phyloP scores from a whole-genome alignment of 441 rosid species.

The California macrophylla region DNA sequence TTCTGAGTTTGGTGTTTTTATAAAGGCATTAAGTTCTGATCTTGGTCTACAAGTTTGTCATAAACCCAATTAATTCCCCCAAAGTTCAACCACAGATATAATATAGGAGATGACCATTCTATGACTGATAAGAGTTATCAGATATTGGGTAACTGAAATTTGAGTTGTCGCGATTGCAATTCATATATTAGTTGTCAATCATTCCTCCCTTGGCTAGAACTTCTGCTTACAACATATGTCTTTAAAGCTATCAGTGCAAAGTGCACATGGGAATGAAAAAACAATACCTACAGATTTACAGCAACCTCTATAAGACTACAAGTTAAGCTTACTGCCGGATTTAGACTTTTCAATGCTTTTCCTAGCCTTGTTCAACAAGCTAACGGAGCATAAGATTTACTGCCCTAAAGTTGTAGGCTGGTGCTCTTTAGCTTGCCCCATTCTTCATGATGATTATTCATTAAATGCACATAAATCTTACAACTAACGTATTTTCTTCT shows the following conservation, averaged over 20 bases:
- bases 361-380: neutral
- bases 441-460: neutral
- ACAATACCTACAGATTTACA: neutral
- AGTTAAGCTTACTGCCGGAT: neutral
- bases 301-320: neutral
- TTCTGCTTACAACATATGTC: neutral
- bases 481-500: conserved; percentile 9
- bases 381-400: neutral
- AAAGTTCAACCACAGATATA: neutral
- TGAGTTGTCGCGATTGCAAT: neutral
- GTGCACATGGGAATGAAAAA: neutral
- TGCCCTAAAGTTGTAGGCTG: neutral
- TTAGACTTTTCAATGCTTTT: neutral
- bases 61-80: neutral
- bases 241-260: neutral
- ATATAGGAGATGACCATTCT: neutral
- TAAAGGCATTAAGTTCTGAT: neutral
- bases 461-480: neutral
- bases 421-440: neutral
- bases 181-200: neutral
- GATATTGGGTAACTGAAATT: neutral
- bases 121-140: neutral
- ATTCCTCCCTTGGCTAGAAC: neutral
- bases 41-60: neutral
- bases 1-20: neutral